Evolutionary conservation across 371 early-diverging fungal species (phyloP), one percentile per base, ranked within the genome.

Genomic region (Mortierella sp.): DNA sequence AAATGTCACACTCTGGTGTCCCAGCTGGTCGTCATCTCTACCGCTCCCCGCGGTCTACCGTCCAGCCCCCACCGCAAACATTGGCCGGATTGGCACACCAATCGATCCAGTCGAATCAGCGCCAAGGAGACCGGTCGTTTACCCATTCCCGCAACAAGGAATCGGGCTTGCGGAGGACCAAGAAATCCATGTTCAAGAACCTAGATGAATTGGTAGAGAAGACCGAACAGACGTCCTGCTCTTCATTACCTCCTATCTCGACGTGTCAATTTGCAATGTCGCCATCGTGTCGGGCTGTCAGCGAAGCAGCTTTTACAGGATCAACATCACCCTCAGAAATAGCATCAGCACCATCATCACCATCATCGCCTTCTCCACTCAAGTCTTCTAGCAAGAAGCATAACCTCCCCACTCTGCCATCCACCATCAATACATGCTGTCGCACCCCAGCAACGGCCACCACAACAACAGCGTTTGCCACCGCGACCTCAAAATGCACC

Each of bases 181-280:
- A 57, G 38, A 60, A 52, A 19, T 68, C 69, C 9, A 41, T 68
- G 58, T 68, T 68, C 42, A 61, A 58, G 38, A 68, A 62, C n/a
- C 53, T 68, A 38, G 69, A 68, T 21, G 69, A 53, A 9, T 42
- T 68, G 50, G 57, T 46, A n/a, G 45, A 31, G 39, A 27, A 52
- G 3, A 7, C 43, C 2, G 16, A 43, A n/a, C 18, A 16, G 28
- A 10, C 21, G 51, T 16, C 14, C 5, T 5, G 3, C 45, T 3
- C 45, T 43, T 5, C 51, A 50, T 16, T 4, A 13, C 16, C 28
- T 6, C n/a, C n/a, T n/a, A n/a, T n/a, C n/a, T 14, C 27, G 49
- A 14, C 49, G 7, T 19, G 5, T 6, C 57, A 31, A 19, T n/a
- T n/a, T 27, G n/a, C 47, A 47, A 28, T 13, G 30, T 23, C 24